phyloP scores from a whole-genome alignment of 768 basidiomycete species.

The Coprinellus micaceus region DNA sequence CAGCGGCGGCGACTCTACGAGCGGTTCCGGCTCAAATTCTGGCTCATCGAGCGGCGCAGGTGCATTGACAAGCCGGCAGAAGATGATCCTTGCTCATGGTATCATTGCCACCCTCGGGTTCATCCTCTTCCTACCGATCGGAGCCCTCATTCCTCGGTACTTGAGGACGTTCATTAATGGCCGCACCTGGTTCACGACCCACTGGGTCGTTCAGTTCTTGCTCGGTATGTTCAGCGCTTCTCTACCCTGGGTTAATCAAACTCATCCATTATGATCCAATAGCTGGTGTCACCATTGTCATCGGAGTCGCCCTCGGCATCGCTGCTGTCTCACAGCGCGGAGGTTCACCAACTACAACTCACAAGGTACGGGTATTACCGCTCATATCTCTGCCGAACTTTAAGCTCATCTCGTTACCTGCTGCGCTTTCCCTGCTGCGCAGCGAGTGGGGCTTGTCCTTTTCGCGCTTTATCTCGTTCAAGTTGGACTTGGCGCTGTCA shows the following conservation, averaged over 20 bases:
- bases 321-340: slow-evolving; percentile 31
- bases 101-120: slow-evolving; percentile 49
- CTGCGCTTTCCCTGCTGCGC: slow-evolving; percentile 3
- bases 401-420: neutral
- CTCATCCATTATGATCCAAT: slow-evolving; percentile 13
- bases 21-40: slow-evolving; percentile 10
- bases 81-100: slow-evolving; percentile 52
- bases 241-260: neutral
- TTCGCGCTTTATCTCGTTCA: slow-evolving; percentile 50
- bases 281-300: slow-evolving; percentile 43
- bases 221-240: slow-evolving; percentile 30
- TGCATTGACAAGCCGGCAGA: slow-evolving; percentile 43
- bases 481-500: slow-evolving; percentile 44
- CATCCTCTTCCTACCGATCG: slow-evolving; percentile 49
- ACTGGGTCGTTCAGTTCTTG: slow-evolving; percentile 47
- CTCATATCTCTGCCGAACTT: neutral
- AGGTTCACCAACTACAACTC: slow-evolving; percentile 37
- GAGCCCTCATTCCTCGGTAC: slow-evolving; percentile 52
- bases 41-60: slow-evolving; percentile 15
- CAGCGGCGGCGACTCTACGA: slow-evolving; percentile 12
- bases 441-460: slow-evolving; percentile 50
- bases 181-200: slow-evolving; percentile 49
- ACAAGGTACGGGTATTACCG: slow-evolving; percentile 37
- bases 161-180: slow-evolving; percentile 40
- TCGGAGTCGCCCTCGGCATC: slow-evolving; percentile 44